Evolutionary conservation across 495 filamentous ascomycete genomes (phyloP), one percentile per base, ranked within the genome.

Genomic region (Clohesyomyces aquaticus): DNA sequence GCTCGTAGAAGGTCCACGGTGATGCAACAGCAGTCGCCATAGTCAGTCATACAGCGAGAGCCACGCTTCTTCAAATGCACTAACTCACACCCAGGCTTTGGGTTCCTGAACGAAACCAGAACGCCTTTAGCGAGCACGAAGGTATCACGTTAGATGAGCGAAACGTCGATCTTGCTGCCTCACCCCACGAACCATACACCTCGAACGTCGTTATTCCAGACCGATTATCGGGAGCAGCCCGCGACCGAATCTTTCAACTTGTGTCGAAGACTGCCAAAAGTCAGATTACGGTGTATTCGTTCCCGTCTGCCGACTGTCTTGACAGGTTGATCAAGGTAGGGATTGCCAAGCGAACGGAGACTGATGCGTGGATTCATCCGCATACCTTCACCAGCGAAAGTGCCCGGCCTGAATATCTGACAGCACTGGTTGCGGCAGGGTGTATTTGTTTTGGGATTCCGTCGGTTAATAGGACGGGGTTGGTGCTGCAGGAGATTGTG

Each of bases 51-150:
- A 22, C 9, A 9, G 11, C 48, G 16, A 3, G n/a, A 51, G 3
- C 4, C 22, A 51, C 28, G n/a, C n/a, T 18, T 4, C n/a, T 6
- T 8, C 3, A 26, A 16, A n/a, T 6, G 23, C n/a, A 8, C 48
- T 51, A n/a, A 51, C 6, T 51, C 22, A 28, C 23, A 3, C 28
- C 23, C 28, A 51, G 51, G 51, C 10, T 55, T 4, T 55, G 51
- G 51, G 29, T 55, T 10, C 51, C 51, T 55, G n/a, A 41, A n/a
- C 25, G 51, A 25, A 55, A 55, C 23, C 51, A 55, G 18, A 25
- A 55, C 51, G 51, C 51, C 16, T 55, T 55, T 28, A 55, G 51
- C 25, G 51, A 55, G 51, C 51, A 55, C 29, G 51, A 55, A 35
- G 29, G 29, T 22, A 55, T 55, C 12, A 55, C 25, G 3, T 25